These are phyloP conservation scores for Hansenula lynferdii DNA, from an alignment of 1,139 yeast species.

Conservation along the genomic window DNA sequence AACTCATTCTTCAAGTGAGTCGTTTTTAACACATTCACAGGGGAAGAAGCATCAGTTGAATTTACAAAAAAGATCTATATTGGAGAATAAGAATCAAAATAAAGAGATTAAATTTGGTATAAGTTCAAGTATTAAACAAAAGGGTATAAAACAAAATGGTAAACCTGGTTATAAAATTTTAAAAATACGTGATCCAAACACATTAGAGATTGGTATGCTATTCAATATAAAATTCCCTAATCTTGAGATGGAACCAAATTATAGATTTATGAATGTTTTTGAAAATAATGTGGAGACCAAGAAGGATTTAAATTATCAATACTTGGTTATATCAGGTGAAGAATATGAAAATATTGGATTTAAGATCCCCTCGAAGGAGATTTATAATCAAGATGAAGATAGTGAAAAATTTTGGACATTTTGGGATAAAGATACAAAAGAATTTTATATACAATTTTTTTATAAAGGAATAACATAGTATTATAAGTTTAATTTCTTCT, in stretches of 20 bases:
- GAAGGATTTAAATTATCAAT: conserved; percentile 47
- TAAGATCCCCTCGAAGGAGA: conserved; percentile 56
- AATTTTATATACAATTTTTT: conserved; percentile 64
- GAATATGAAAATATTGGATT: conserved; percentile 78
- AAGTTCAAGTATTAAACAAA: conserved; percentile 22
- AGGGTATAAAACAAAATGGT: conserved; percentile 60
- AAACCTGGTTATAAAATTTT: conserved; percentile 63
- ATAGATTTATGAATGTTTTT: conserved; percentile 68
- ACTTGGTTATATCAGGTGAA: conserved; percentile 72
- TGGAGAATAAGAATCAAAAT: conserved; percentile 10
- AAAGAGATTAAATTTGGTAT: conserved; percentile 11
- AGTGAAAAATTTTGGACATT: conserved; percentile 56
- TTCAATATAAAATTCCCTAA: conserved; percentile 54
- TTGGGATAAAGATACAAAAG: conserved; percentile 66
- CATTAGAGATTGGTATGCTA: conserved; percentile 55
- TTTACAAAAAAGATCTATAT: conserved; percentile 45
- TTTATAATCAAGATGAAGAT: conserved; percentile 33
- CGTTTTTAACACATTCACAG: conserved; percentile 74
- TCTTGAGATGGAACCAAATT: conserved; percentile 51
- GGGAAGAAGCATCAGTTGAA: conserved; percentile 74
- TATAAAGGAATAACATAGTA: conserved; percentile 30
- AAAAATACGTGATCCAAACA: conserved; percentile 59
- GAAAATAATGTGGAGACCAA: conserved; percentile 51
- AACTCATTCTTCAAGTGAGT: conserved; percentile 65
- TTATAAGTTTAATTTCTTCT: conserved; percentile 15